These are phyloP conservation scores for Penicillium oxalicum DNA, from an alignment of 2,329 filamentous ascomycete species.

Conservation along the genomic window DNA sequence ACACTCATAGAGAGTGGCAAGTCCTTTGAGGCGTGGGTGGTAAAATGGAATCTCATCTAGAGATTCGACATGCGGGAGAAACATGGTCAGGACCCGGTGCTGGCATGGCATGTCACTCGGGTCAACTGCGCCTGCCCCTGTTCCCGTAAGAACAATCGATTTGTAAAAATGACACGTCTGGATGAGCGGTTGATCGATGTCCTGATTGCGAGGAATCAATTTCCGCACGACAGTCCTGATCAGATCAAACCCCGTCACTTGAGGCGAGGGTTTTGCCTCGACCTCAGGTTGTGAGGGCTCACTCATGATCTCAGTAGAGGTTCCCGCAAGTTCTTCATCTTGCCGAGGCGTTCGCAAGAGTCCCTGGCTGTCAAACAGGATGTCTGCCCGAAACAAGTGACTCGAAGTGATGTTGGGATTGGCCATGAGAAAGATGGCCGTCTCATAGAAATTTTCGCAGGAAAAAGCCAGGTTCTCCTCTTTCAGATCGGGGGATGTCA, in stretches of 20 bases:
- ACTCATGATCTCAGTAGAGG: not conserved
- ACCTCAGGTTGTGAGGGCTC: not conserved
- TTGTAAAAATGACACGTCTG: slow-evolving; percentile 75
- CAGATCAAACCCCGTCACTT: slow-evolving; percentile 34
- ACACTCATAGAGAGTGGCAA: slow-evolving; percentile 67
- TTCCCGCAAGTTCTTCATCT: slow-evolving; percentile 22
- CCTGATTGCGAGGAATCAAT: slow-evolving; percentile 74
- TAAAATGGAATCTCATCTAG: slow-evolving; percentile 73
- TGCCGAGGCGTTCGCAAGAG: slow-evolving; percentile 28
- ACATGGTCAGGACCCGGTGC: slow-evolving; percentile 56
- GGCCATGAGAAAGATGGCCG: slow-evolving; percentile 44
- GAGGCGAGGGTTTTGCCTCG: slow-evolving; percentile 16
- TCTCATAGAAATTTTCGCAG: slow-evolving; percentile 36
- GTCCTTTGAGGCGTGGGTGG: slow-evolving; percentile 67
- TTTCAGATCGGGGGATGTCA: slow-evolving; percentile 28
- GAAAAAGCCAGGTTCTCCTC: slow-evolving; percentile 23
- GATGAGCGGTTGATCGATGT: slow-evolving; percentile 66
- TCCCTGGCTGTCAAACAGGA: slow-evolving; percentile 50
- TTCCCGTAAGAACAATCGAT: not conserved
- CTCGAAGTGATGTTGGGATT: slow-evolving; percentile 57
- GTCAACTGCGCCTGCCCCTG: slow-evolving; percentile 8
- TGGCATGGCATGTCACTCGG: not conserved
- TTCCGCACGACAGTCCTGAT: slow-evolving; percentile 65
- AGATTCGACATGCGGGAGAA: slow-evolving; percentile 64
- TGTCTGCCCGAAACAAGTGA: slow-evolving; percentile 56